These are phyloP conservation scores for Cadophora sp. DNA, from an alignment of 2,329 filamentous ascomycete genomes.

Conservation along the genomic window DNA sequence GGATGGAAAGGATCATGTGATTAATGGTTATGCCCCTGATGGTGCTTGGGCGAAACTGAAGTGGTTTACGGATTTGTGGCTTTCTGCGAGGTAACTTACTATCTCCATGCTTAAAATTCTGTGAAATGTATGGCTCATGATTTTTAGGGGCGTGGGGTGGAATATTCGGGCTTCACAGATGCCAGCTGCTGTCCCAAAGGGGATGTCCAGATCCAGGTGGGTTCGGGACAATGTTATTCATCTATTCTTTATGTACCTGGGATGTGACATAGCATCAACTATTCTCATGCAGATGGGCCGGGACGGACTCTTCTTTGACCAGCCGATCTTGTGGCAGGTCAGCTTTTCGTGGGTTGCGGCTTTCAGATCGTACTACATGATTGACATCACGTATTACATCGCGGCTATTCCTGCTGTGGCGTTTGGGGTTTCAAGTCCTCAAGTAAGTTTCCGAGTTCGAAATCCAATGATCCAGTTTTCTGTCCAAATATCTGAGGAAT, in stretches of 20 bases:
- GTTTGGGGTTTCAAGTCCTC: too few species aligned
- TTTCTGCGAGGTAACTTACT: too few species aligned
- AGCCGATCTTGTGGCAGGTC: not conserved
- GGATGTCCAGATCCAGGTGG: too few species aligned
- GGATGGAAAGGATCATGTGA: not conserved
- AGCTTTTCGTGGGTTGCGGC: constrained; percentile 3
- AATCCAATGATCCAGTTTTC: too few species aligned
- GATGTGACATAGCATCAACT: not conserved
- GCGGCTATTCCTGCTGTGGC: not conserved
- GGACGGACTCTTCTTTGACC: not conserved
- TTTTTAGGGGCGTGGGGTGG: constrained; percentile 10
- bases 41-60: too few species aligned
- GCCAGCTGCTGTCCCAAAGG: too few species aligned
- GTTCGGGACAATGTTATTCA: not conserved
- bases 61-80: too few species aligned
- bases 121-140: too few species aligned
- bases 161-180: not conserved
- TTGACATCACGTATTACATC: not conserved
- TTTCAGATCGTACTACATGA: constrained; percentile 6
- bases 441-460: too few species aligned
- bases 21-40: too few species aligned
- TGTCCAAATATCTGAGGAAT: too few species aligned
- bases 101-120: too few species aligned
- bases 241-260: not conserved
- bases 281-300: not conserved